phyloP scores from a whole-genome alignment of 1,284 basidiomycete species.

The Grifola frondosa region DNA sequence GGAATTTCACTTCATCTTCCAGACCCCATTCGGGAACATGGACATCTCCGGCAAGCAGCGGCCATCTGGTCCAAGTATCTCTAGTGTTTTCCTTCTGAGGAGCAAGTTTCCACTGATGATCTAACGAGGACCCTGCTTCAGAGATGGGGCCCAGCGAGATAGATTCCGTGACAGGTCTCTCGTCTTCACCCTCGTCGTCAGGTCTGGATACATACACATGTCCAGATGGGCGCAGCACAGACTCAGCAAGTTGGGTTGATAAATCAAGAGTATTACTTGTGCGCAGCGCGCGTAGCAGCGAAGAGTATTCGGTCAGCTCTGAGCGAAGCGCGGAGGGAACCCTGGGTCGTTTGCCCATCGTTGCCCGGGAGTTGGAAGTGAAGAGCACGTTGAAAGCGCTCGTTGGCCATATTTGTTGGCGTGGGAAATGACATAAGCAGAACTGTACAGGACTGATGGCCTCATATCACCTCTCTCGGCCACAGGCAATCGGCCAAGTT shows the following conservation, averaged over 20 bases:
- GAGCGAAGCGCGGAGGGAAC: constrained; percentile 52
- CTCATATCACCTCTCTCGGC: constrained; percentile 25
- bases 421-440: constrained; percentile 32
- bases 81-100: constrained; percentile 26
- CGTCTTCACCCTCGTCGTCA: constrained; percentile 15
- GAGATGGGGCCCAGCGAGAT: constrained; percentile 1
- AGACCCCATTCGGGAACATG: constrained; percentile 58
- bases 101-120: constrained; percentile 14
- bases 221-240: not conserved
- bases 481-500: constrained; percentile 20
- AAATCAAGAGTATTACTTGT: constrained; percentile 55
- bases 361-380: not conserved
- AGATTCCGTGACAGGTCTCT: constrained; percentile 13
- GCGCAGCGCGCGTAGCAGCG: constrained; percentile 57
- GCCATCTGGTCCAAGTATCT: constrained; percentile 67
- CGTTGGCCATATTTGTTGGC: not conserved
- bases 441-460: constrained; percentile 49
- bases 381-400: constrained; percentile 4
- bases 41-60: constrained; percentile 55
- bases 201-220: constrained; percentile 5
- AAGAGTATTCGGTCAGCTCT: constrained; percentile 63
- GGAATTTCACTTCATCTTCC: constrained; percentile 53
- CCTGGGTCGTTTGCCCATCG: constrained; percentile 43
- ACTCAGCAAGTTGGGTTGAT: constrained; percentile 41
- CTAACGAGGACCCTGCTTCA: constrained; percentile 10